These are phyloP conservation scores for Tetradesmus lagerheimii DNA, from an alignment of 139 green algal species.

Conservation along the genomic window DNA sequence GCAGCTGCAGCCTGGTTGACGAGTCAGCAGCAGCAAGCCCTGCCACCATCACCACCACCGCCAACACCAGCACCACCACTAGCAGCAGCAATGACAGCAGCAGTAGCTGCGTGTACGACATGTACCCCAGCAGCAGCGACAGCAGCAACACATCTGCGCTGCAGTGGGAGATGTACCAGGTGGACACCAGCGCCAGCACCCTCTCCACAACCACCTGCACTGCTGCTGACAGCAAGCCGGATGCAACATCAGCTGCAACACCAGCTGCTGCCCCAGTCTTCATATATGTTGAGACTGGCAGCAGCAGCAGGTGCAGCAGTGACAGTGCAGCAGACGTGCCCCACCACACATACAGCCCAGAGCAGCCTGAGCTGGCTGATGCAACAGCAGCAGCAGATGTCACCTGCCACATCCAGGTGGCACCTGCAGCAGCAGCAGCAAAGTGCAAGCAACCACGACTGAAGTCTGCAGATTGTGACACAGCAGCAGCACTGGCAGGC, in stretches of 20 bases:
- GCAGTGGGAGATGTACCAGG: background rate
- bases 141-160: too few relatives aligned
- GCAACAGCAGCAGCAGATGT: background rate
- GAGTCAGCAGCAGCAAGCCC: too few relatives aligned
- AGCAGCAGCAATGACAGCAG: background rate
- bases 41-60: too few relatives aligned
- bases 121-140: too few relatives aligned
- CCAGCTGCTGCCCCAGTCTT: background rate
- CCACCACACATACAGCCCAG: background rate
- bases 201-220: background rate
- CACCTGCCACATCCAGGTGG: background rate
- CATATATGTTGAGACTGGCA: background rate
- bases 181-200: too few relatives aligned
- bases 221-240: background rate
- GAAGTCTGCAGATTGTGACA: background rate
- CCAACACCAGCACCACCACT: too few relatives aligned
- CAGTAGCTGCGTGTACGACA: background rate
- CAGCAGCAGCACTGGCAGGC: background rate
- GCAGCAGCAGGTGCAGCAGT: slow-evolving; percentile 5
- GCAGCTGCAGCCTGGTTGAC: too few relatives aligned
- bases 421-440: background rate
- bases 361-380: background rate
- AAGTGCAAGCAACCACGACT: background rate
- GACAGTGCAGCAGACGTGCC: background rate
- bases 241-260: background rate